Percentiles rank a stretch among this genome's conserved stretches.
Evolutionary conservation across 2,329 filamentous ascomycete species (phyloP).

Genomic region (Mycocentrospora acerina): DNA sequence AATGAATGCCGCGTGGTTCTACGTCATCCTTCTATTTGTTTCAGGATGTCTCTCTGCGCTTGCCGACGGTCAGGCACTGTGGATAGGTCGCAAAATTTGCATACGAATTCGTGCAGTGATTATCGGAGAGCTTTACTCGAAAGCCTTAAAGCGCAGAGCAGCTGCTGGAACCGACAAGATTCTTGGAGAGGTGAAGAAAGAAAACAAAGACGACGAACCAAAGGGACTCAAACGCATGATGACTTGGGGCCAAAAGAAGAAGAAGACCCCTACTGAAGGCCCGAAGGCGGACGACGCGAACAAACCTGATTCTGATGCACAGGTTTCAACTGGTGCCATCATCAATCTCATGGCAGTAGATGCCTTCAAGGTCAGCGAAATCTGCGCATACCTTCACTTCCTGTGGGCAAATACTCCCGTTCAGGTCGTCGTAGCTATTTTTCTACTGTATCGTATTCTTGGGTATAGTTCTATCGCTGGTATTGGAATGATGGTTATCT

Average conservation of each 20-base stretch:
- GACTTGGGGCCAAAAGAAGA: slow-evolving; percentile 63
- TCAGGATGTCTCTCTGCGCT: slow-evolving; percentile 81
- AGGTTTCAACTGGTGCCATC: slow-evolving; percentile 94
- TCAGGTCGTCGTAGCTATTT: slow-evolving; percentile 78
- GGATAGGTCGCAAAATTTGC: slow-evolving; percentile 91
- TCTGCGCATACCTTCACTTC: slow-evolving; percentile 93
- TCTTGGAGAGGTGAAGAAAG: slow-evolving; percentile 60
- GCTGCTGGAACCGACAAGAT: slow-evolving; percentile 73
- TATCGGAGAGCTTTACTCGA: slow-evolving; percentile 95
- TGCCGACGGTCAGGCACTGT: slow-evolving; percentile 82
- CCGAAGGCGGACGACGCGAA: slow-evolving; percentile 33
- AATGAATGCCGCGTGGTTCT: slow-evolving; percentile 89
- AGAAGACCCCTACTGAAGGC: slow-evolving; percentile 44
- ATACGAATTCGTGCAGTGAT: slow-evolving; percentile 92
- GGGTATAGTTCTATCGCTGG: slow-evolving; percentile 92
- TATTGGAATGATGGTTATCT: slow-evolving; percentile 82
- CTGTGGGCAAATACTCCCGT: slow-evolving; percentile 90
- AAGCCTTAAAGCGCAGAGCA: slow-evolving; percentile 88
- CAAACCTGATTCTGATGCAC: slow-evolving; percentile 57
- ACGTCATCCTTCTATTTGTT: slow-evolving; percentile 84
- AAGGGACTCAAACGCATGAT: slow-evolving; percentile 50
- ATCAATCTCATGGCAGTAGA: slow-evolving; percentile 99
- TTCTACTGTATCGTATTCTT: slow-evolving; percentile 84
- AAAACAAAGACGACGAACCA: slow-evolving; percentile 43
- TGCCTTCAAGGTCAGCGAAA: slow-evolving; percentile 96